Percentiles rank a stretch among this genome's conserved stretches.
Evolutionary conservation across 1,139 yeast species (phyloP).

Genomic region (Geotrichum aggregatum): DNA sequence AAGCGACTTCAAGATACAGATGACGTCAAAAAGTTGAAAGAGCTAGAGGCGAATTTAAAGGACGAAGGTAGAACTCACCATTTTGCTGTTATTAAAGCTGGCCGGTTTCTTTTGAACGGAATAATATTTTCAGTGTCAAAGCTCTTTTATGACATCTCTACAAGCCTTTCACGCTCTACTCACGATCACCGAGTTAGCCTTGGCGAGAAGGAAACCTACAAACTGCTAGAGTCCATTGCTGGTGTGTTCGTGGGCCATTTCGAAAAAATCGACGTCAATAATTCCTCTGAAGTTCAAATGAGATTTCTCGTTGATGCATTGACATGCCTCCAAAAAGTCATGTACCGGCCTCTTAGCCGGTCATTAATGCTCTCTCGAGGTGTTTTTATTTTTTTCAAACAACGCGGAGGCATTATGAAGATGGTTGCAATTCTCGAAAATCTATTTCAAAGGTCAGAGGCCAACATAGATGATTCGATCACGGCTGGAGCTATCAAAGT

Average conservation of each 20-base stretch:
- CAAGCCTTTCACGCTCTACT: constrained; percentile 18
- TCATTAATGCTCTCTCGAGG: constrained; percentile 26
- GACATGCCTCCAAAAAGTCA: constrained; percentile 27
- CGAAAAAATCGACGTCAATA: constrained; percentile 1
- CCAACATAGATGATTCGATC: constrained; percentile 15
- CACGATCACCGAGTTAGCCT: constrained; percentile 11
- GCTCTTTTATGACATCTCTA: constrained; percentile 32
- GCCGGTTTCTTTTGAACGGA: constrained; percentile 33
- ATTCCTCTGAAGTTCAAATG: constrained; percentile 17
- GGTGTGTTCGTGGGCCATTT: constrained; percentile 31
- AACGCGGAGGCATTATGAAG: constrained; percentile 33
- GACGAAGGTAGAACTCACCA: constrained; percentile 17
- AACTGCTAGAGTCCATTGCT: constrained; percentile 29
- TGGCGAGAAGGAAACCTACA: constrained; percentile 16
- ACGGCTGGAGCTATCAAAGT: constrained; percentile 23
- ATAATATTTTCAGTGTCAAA: constrained; percentile 32
- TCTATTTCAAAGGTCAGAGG: constrained; percentile 23
- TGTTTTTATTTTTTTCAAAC: constrained; percentile 35
- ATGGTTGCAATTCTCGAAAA: constrained; percentile 29
- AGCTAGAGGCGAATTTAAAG: constrained; percentile 29
- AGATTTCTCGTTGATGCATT: constrained; percentile 19
- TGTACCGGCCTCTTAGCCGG: constrained; percentile 28
- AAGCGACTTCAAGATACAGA: constrained; percentile 28
- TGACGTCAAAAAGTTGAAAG: constrained; percentile 29
- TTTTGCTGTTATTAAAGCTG: constrained; percentile 28